Evolutionary conservation across 2,329 filamentous ascomycete species (phyloP), one percentile per base, ranked within the genome.

Genomic region (Fusarium cyanostomum): DNA sequence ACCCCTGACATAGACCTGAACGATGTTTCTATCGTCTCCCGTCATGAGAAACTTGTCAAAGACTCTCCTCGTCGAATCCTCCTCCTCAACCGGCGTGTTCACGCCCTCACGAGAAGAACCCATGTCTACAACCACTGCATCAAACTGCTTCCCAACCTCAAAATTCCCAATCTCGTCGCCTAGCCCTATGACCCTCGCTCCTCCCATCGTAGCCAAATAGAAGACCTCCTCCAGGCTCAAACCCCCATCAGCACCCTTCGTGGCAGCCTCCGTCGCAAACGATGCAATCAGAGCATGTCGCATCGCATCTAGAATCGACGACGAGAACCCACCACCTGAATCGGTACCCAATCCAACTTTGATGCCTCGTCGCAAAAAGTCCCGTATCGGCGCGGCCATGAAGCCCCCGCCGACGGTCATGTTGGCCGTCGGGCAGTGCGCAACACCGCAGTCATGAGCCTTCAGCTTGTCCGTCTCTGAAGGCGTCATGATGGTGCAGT

Each of bases 261-360:
- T 78, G 58, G 75, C 66, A 1, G 73, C 79, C 53, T 83, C 82
- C 2, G 77, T 71, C 2, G 82, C 81, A 56, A 82, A 80, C 3
- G 81, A 83, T 0, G 81, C 81, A 34, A 89, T 81, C 53, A 89
- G 79, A 0, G 86, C 83, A 62, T 86, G 82, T 8, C 85, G 77
- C 75, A 87, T 86, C 1, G 81, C 80, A 57, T 86, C 82, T 1
- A 88, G 76, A 68, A 90, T 88, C 9, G 81, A 84, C 6, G 80
- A 81, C 5, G 86, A 85, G 72, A 84, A 89, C 0, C 87, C 87
- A 27, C 86, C 88, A 3, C 86, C 86, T 38, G 82, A 85, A 62
- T 90, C 87, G 0, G 87, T 90, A 0, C 88, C 88, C 0, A 90
- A 74, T 0, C 88, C 88, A n/a, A 90, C 86, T 57, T 89, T 88